Evolutionary conservation across 108 stramenopile genomes (phyloP).

Genomic region (Stephanodiscus minutulus): DNA sequence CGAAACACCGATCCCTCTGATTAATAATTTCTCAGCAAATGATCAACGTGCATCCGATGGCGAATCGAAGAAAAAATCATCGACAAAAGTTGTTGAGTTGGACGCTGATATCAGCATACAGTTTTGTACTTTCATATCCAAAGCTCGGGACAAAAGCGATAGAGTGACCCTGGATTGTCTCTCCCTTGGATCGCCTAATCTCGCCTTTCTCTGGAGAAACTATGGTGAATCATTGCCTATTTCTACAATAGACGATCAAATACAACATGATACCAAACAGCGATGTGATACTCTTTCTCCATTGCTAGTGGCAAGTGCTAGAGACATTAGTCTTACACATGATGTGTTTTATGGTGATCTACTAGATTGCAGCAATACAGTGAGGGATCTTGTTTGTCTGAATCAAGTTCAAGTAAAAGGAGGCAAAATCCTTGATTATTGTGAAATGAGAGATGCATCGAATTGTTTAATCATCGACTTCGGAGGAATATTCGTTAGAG

Average conservation of each 20-base stretch:
- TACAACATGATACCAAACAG: neutral
- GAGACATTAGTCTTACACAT: conserved; percentile 13
- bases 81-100: conserved; percentile 24
- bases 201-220: neutral
- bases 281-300: neutral
- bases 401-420: conserved; percentile 15
- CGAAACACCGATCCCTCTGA: conserved; percentile 13
- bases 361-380: conserved; percentile 4
- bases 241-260: conserved; percentile 5
- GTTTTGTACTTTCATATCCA: conserved; percentile 16
- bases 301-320: neutral
- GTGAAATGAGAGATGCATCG: neutral
- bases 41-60: neutral
- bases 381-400: conserved; percentile 24
- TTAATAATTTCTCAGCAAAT: neutral
- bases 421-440: neutral
- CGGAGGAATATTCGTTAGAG: conserved; percentile 13
- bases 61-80: conserved; percentile 14
- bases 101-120: conserved; percentile 23
- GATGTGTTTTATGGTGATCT: conserved; percentile 3
- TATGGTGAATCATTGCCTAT: neutral
- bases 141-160: neutral
- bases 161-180: conserved; percentile 11
- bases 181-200: conserved; percentile 21
- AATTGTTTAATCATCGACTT: neutral